Evolutionary conservation across 768 basidiomycete species (phyloP), one percentile per base, ranked within the genome.

Genomic region (Boletus fagicola): DNA sequence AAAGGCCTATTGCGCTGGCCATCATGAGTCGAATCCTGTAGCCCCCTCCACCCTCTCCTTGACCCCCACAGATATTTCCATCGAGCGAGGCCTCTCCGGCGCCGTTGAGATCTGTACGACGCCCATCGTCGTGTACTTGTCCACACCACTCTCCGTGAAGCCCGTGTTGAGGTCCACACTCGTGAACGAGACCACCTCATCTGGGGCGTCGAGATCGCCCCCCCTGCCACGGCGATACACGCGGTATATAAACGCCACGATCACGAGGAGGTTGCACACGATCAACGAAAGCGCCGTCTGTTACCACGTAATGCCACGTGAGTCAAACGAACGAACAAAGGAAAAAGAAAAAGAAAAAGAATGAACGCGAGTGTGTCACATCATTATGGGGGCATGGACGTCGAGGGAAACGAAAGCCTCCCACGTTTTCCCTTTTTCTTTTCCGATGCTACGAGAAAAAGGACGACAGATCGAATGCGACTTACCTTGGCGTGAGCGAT

Each of bases 221-320:
- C 7, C 39, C 5, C 28, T 45, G 24, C 53, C 53, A 33, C 55
- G 54, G 7, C 18, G 31, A 36, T n/a, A 62, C 3, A 63, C 15
- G 18, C 60, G 67, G 47, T 66, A 62, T 6, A 62, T 11, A 7
- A 65, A 69, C 15, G 62, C 31, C 20, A 67, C 62, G 30, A 71
- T 58, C 40, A 71, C 71, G 33, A 70, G 59, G 13, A 62, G 54
- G 24, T 69, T 66, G 57, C 69, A 71, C 5, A 71, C 6, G 12
- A 35, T 35, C 35, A 35, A 40, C 9, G 66, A 58, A 15, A 67
- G 51, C 6, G 71, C 65, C 9, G 62, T 24, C 69, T 68, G 36
- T 58, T 40, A 13, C 8, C 18, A 12, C 1, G 16, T 47, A 52
- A 47, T 33, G 2, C 13, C 22, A 40, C n/a, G 33, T 49, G 35